Evolutionary conservation across 805 yeast genomes (phyloP), one percentile per base, ranked within the genome.

Genomic region (Tetrapisispora pingtungensis): DNA sequence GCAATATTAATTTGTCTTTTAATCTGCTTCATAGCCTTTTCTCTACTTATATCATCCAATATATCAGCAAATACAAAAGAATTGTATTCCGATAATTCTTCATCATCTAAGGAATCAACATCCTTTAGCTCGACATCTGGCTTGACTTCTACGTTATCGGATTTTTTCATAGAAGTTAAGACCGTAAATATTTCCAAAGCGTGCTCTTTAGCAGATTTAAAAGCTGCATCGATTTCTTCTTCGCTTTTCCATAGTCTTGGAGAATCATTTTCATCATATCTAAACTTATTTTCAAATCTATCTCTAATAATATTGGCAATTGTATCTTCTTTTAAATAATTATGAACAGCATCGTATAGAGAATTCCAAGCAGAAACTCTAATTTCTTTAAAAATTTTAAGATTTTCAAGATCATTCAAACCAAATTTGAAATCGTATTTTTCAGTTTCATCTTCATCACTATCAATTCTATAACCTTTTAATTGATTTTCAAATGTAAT

Each of bases 231-330:
- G 46, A 93, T 75, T 53, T 89, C 94, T 35, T 70, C 71, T 27
- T 81, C 74, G 44, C 78, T 80, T 51, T 76, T 78, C 84, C 95
- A 90, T 28, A 89, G 69, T 33, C 78, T 73, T 13, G 98, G 98
- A 26, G 86, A 64, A 3, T 89, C 94, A 48, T 80, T 74, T 31
- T 74, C 80, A 60, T 88, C 96, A 59, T 84, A 93, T 53, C 90
- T 73, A 68, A 93, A 90, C 36, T 65, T 69, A 46, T 80, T 85
- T 54, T 90, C 97, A 66, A 93, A 90, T 46, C 77, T 69, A 47
- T 85, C 94, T 57, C 85, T 79, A 57, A 90, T 64, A 22, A 86
- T 71, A 43, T 71, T 68, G 1, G 81, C 69, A 7, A 84, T 75
- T 18, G 74, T 77, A 43, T 84, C 95, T 47, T 77, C 82, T 26